Base-by-base conservation (phyloP, 495 filamentous ascomycete genomes). In the Xylaria grammica region DNA sequence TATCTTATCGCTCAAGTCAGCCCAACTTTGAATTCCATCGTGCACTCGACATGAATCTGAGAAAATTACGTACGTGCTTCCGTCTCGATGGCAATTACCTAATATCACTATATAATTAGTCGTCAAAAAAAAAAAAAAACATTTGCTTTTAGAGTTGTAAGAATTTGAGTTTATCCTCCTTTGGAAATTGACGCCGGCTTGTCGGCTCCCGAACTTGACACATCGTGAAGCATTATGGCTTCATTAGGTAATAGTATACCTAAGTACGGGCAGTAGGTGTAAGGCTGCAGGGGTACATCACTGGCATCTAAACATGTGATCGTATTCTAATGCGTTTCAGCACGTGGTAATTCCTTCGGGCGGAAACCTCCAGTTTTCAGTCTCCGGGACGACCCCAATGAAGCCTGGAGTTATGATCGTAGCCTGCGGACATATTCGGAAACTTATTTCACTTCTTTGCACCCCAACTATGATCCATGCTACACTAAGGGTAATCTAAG, bases 271-370 rank as follows among this genome's bases (percentile, higher is more conserved):
- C 36, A 20, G 52, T 29, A 50, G 62, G 52, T 9, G 53, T 64
- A 64, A 63, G 62, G 62, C 62, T 64, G 62, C 62, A 61, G 50
- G 64, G 64, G 56, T 66, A n/a, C 49, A 65, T 57, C 20, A 45
- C 38, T 58, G 52, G 32, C n/a, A 48, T 61, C 13, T 10, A 51
- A 44, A 62, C 70, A 73, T 73, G 71, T 73, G 71, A 73, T 67
- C 48, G 42, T 29, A 46, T 57, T 58, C 61, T 54, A 46, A 59
- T 52, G 65, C 65, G 38, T 46, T 50, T 15, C 44, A 34, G 57
- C 57, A 66, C 55, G 58, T 61, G 64, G 64, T 55, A 45, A 20
- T 24, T 26, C 38, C 40, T 19, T 42, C 4, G 19, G 48, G 56
- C 56, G 34, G n/a, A 48, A 59, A 3, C 17, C 27, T 46, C 44